These are phyloP conservation scores for Coemansia sp. DNA, from an alignment of 192 early-diverging fungal species.

Conservation along the genomic window DNA sequence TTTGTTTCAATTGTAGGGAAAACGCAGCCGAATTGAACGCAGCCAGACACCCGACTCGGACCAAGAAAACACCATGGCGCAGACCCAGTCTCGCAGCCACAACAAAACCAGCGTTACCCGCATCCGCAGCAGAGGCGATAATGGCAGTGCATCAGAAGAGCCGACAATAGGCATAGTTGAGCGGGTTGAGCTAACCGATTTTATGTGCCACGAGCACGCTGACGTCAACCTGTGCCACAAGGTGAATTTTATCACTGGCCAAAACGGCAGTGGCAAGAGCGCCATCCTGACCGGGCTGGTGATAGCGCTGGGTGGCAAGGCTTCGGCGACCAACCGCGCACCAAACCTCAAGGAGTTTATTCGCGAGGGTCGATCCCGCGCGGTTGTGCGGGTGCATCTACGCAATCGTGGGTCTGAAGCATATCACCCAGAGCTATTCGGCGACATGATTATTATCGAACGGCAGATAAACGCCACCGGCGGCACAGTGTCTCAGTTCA, in stretches of 20 bases:
- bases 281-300: slow-evolving; percentile 90
- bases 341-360: slow-evolving; percentile 74
- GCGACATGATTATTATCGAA: slow-evolving; percentile 78
- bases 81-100: background rate
- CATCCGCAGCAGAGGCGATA: slow-evolving; percentile 9
- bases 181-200: slow-evolving; percentile 78
- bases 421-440: slow-evolving; percentile 77
- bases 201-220: slow-evolving; percentile 92
- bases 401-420: slow-evolving; percentile 85
- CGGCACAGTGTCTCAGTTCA: slow-evolving; percentile 61
- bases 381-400: slow-evolving; percentile 66
- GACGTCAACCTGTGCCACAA: slow-evolving; percentile 76
- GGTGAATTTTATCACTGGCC: slow-evolving; percentile 96
- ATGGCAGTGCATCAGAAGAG: slow-evolving; percentile 7
- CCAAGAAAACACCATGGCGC: background rate
- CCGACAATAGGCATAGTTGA: slow-evolving; percentile 77
- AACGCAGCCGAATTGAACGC: slow-evolving; percentile 17
- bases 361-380: slow-evolving; percentile 73
- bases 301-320: slow-evolving; percentile 90
- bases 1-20: slow-evolving; percentile 11
- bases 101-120: slow-evolving; percentile 31
- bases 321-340: slow-evolving; percentile 83
- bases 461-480: slow-evolving; percentile 64
- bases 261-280: slow-evolving; percentile 97
- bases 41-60: background rate